Evolutionary conservation across 352 stramenopile species (phyloP).

Genomic region (Pythium chondricola): DNA sequence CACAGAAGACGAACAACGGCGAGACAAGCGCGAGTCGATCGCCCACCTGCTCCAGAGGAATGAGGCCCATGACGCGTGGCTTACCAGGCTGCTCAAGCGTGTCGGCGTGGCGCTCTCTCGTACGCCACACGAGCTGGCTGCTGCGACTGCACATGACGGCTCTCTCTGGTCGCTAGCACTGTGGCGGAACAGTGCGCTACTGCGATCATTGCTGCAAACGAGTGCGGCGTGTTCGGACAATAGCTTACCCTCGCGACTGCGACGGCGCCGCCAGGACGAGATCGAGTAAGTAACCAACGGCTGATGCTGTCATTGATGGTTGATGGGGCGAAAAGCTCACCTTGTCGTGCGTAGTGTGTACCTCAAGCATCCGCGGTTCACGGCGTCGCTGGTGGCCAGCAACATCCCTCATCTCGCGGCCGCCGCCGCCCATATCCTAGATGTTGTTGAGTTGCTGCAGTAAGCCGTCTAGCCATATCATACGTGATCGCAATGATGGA

Average conservation of each 20-base stretch:
- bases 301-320: neutral
- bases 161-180: conserved; percentile 34
- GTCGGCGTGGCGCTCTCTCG: conserved; percentile 28
- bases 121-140: conserved; percentile 8
- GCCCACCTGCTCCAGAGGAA: conserved; percentile 12
- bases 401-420: conserved; percentile 25
- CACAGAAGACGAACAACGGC: conserved; percentile 18
- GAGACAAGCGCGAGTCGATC: conserved; percentile 23
- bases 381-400: conserved; percentile 15
- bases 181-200: conserved; percentile 36
- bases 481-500: too few relatives aligned
- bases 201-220: conserved; percentile 30
- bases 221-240: too few relatives aligned
- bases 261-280: conserved; percentile 30
- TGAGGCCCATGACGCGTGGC: neutral
- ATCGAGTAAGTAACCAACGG: conserved; percentile 49
- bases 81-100: conserved; percentile 37
- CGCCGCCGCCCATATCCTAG: conserved; percentile 19
- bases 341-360: conserved; percentile 32
- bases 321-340: neutral
- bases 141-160: neutral
- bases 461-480: too few relatives aligned
- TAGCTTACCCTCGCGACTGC: conserved; percentile 17
- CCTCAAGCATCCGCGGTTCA: conserved; percentile 30
- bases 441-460: conserved; percentile 25